Evolutionary conservation across 2,329 filamentous ascomycete genomes (phyloP), one percentile per base, ranked within the genome.

Genomic region (Aspergillus unguis): DNA sequence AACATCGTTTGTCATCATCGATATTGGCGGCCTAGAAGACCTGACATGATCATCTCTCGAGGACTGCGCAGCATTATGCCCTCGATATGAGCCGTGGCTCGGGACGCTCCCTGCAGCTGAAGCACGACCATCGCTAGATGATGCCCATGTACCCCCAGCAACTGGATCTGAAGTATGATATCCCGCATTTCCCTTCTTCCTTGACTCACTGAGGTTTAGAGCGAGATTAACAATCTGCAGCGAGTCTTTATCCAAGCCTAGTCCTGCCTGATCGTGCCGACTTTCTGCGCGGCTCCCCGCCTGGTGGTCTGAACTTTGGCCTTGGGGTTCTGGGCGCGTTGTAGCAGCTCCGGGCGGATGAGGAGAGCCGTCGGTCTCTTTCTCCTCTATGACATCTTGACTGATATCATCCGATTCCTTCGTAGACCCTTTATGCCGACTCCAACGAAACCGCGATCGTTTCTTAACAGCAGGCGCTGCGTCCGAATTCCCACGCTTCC

Each of bases 211-310:
- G 45, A 97, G 73, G 58, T 87, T 94, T 61, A 97, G 74, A 1
- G 92, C 92, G 82, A 97, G 88, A 64, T 91, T 91, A 38, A 97
- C 90, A 58, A 97, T 95, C 70, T 96, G 89, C 3, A 87, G 84
- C 6, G 92, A 87, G 64, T 96, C 92, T 54, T 87, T 80, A 62
- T 90, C 84, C 23, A 88, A 66, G 5, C 71, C 76, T 43, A 65
- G 48, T 17, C 65, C 56, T 40, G 61, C 44, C 49, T 58, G 59
- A 25, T 51, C 48, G 9, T 54, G 31, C 28, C 26, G 40, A 23
- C 32, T 37, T 23, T 35, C 40, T 11, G 17, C 10, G 25, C 10
- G 31, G 11, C 38, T 29, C 11, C 7, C 11, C 11, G 38, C 8
- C 43, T 44, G 38, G 17, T 35, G 27, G 27, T 11, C 37, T 23